Conservation (phyloP, 2,329 filamentous ascomycete species). For the Cladophialophora chaetospira region DNA sequence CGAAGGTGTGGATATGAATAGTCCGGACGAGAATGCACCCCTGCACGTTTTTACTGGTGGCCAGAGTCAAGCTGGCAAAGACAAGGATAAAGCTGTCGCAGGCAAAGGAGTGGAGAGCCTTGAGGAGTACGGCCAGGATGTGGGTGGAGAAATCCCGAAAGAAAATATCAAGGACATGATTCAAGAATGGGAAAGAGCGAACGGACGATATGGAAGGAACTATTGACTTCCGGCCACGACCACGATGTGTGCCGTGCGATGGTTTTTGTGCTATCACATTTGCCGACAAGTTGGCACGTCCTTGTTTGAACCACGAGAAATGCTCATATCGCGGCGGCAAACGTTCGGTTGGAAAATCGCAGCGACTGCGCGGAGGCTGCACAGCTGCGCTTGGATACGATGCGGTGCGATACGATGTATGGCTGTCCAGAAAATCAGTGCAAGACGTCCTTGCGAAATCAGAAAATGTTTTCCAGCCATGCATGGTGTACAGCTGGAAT, state of each 20-base stretch:
- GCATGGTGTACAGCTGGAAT: too few relatives aligned
- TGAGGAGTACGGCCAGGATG: not conserved
- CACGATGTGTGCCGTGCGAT: not conserved
- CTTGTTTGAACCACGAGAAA: not conserved
- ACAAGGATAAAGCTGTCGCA: not conserved
- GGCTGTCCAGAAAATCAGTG: not conserved
- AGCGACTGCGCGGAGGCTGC: not conserved
- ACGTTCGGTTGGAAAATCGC: not conserved
- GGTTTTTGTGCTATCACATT: not conserved
- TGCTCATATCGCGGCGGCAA: not conserved
- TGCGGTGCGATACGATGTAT: not conserved
- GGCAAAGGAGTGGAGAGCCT: not conserved
- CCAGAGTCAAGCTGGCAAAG: not conserved
- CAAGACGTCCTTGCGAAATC: too few relatives aligned
- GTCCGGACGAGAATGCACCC: not conserved
- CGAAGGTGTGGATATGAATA: not conserved
- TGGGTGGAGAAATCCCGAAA: not conserved
- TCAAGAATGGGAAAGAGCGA: conserved; percentile 20
- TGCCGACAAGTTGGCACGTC: not conserved
- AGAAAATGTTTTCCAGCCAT: too few relatives aligned
- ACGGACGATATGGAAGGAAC: conserved; percentile 9
- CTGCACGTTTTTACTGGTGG: not conserved
- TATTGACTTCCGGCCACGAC: not conserved
- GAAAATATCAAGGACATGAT: conserved; percentile 22
- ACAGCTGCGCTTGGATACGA: not conserved